These are phyloP conservation scores for Phytophthora aleatoria DNA, from an alignment of 352 stramenopile genomes.

Conservation along the genomic window DNA sequence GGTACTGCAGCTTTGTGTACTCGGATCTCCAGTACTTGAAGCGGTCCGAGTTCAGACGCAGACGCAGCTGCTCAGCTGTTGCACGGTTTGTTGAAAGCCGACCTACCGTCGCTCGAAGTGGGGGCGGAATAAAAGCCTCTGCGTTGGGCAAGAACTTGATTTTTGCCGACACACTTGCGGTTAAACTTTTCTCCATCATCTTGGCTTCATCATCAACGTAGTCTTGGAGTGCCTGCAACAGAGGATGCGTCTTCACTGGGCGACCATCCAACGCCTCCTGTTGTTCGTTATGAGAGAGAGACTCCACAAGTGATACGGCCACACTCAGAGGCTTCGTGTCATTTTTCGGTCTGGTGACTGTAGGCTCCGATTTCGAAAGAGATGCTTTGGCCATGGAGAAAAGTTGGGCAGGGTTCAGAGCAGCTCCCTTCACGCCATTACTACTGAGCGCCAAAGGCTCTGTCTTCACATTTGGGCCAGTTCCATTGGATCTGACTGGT, in stretches of 20 bases:
- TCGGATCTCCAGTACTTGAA: conserved; percentile 53
- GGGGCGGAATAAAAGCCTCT: conserved; percentile 36
- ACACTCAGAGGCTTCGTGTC: conserved; percentile 61
- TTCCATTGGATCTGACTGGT: conserved; percentile 26
- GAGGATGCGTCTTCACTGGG: conserved; percentile 66
- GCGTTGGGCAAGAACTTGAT: conserved; percentile 44
- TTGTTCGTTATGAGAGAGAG: conserved; percentile 71
- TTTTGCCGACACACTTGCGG: conserved; percentile 28
- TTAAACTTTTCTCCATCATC: conserved; percentile 25
- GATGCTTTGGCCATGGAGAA: conserved; percentile 37
- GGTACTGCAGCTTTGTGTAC: conserved; percentile 45
- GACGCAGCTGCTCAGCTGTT: conserved; percentile 42
- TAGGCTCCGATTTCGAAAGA: conserved; percentile 23
- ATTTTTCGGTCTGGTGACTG: conserved; percentile 22
- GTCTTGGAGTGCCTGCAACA: conserved; percentile 68
- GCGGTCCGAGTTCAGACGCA: conserved; percentile 41
- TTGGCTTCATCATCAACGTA: conserved; percentile 62
- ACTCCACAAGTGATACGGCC: conserved; percentile 71
- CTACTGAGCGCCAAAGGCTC: conserved; percentile 2
- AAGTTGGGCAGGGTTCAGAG: conserved; percentile 23
- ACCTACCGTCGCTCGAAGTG: conserved; percentile 12
- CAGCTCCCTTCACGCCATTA: conserved; percentile 23
- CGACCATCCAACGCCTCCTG: conserved; percentile 65
- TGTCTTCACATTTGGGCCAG: background rate
- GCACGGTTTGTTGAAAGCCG: conserved; percentile 45